phyloP scores from a whole-genome alignment of 345 rosid genomes.

The Bretschneidera sinensis region DNA sequence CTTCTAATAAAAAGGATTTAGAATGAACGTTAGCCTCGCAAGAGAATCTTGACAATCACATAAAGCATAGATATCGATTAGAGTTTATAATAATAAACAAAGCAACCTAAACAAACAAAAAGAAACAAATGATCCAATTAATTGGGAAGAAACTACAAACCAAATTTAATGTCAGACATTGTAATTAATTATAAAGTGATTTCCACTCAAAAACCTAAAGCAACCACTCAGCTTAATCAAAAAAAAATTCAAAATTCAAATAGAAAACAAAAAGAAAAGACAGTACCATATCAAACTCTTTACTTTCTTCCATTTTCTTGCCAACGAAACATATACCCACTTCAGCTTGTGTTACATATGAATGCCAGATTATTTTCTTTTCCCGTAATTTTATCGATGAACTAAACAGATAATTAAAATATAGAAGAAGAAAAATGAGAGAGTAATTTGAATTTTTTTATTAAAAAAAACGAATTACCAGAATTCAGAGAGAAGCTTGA shows the following conservation, averaged over 20 bases:
- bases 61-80: too few relatives aligned
- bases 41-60: too few relatives aligned
- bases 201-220: too few relatives aligned
- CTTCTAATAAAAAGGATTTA: neutral
- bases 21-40: neutral
- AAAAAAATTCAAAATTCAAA: neutral
- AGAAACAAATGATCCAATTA: neutral
- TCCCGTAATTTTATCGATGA: neutral
- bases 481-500: constrained; percentile 47
- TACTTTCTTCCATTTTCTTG: neutral
- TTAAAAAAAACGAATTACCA: constrained; percentile 3
- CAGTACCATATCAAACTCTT: neutral
- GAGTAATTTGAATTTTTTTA: too few relatives aligned
- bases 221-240: too few relatives aligned
- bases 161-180: neutral
- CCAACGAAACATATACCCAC: neutral
- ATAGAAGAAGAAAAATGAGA: neutral
- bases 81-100: neutral
- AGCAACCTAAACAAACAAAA: neutral
- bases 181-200: too few relatives aligned
- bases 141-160: neutral
- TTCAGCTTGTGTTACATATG: neutral
- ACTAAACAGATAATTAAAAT: neutral
- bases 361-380: neutral
- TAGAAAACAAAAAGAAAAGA: neutral